Base-by-base conservation (phyloP, 2,329 filamentous ascomycete species). In the Lachnellula occidentalis region DNA sequence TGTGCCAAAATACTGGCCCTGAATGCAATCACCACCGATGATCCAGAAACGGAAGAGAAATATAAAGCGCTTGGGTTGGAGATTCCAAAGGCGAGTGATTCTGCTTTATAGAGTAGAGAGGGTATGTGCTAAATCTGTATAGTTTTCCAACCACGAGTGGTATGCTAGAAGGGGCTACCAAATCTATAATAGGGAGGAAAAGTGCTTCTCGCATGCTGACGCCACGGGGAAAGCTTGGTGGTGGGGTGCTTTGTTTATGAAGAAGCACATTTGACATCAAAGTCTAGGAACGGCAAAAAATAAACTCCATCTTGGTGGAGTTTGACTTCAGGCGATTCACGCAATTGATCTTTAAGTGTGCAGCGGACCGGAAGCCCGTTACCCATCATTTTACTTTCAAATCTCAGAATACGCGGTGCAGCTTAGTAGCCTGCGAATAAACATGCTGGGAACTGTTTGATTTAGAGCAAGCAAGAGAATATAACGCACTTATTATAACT, bases 121-220 rank as follows among this genome's bases (percentile, higher is more conserved):
- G 11, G 2, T 5, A 39, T 34, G 14, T 43, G 36, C 34, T 52
- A 36, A 48, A 5, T 41, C 17, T 43, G 12, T 4, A n/a, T 48
- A 65, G 63, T 55, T 66, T 43, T 57, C 54, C 11, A 64, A 59
- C 37, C 60, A 66, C 41, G 57, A 58, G 15, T 66, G 63, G 65
- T 67, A 67, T 58, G 55, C 53, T 34, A 58, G 64, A 36, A 59
- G 64, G 22, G 64, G 63, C 5, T 67, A 65, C 56, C 21, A 60
- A 37, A 47, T 56, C 15, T 62, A 54, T 51, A 54, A 56, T 15
- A 11, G 15, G n/a, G 48, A 54, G 9, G 53, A 60, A 7, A 58
- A 57, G 9, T 41, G 45, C 1, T 61, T 56, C 31, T 55, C 51
- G 12, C 50, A 56, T 17, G 48, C 45, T 34, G 62, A 64, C 46